Percentiles rank a stretch among this genome's conserved stretches.
These are phyloP conservation scores for Hebeloma cylindrosporum DNA, from an alignment of 768 basidiomycete genomes.

Conservation along the genomic window DNA sequence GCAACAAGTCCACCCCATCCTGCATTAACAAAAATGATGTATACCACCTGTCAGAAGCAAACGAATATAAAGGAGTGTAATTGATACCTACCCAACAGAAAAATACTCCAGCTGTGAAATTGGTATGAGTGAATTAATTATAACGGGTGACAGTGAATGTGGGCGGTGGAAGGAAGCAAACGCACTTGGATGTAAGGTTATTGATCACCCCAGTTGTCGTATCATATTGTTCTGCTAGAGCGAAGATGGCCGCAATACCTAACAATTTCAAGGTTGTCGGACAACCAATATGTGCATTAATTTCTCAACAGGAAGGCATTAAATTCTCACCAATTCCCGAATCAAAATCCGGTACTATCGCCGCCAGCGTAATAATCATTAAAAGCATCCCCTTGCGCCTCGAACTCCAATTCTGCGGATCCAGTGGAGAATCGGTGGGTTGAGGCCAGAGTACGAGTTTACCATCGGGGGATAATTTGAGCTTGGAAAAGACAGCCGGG, in stretches of 20 bases:
- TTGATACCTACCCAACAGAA: conserved; percentile 47
- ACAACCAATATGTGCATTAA: background rate
- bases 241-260: conserved; percentile 66
- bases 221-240: conserved; percentile 52
- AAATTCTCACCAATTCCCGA: conserved; percentile 53
- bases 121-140: conserved; percentile 8
- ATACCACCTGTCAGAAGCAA: background rate
- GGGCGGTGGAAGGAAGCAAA: background rate
- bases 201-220: conserved; percentile 61
- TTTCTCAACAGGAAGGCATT: background rate
- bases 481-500: conserved; percentile 46
- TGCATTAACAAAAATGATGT: conserved; percentile 16
- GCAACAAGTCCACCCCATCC: conserved; percentile 63
- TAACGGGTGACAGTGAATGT: background rate
- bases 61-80: conserved; percentile 6
- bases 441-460: conserved; percentile 69
- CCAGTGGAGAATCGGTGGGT: conserved; percentile 58
- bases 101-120: conserved; percentile 60
- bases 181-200: conserved; percentile 57
- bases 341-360: conserved; percentile 67
- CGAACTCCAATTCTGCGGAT: conserved; percentile 67
- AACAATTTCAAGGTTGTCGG: background rate
- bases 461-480: conserved; percentile 60
- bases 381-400: conserved; percentile 56
- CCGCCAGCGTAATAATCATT: conserved; percentile 60